Base-by-base conservation (phyloP, 2,329 filamentous ascomycete species). In the Diaporthe humulicola region DNA sequence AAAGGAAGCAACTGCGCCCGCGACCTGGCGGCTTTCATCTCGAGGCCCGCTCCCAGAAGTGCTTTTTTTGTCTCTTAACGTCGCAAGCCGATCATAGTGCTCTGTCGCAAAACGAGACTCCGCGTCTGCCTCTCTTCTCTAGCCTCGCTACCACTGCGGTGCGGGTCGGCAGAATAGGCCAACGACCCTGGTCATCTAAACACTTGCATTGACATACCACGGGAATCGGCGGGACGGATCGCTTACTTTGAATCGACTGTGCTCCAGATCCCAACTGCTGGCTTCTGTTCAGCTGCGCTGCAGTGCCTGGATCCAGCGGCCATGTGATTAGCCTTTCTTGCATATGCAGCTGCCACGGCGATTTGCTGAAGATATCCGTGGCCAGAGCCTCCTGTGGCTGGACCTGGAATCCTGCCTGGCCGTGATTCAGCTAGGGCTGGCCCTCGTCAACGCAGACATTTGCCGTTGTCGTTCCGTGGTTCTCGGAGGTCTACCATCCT, bases 131-230 rank as follows among this genome's bases (percentile, higher is more conserved):
- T 64, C 70, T 72, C 70, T 72, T 61, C 58, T 72, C 70, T 50
- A 61, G 54, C 48, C 48, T 69, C 48, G 36, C 70, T 72, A 48
- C 57, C 57, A 33, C 57, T 71, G 66, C 66, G 60, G 56, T 74
- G 67, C 48, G 48, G 67, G 50, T 70, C 67, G 40, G 38, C 50
- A 52, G 45, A 70, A 57, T 25, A 56, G 74, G 61, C 58, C 30
- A 38, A 38, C 40, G 10, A 30, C 66, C 60, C 60, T 67, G 42
- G 57, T 70, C 72, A 58, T 28, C 60, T 52, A 30, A n/a, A 54
- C 36, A 69, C 72, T 57, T 71, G 72, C 74, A 74, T 66, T 70
- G 70, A 28, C 60, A 69, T 70, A 72, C 72, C 74, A 75, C 61
- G 57, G 60, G 52, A 57, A 57, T 70, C 45, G 28, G 67, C 69